Conservation (phyloP, 345 rosid species). For the Erodium maritimum region DNA sequence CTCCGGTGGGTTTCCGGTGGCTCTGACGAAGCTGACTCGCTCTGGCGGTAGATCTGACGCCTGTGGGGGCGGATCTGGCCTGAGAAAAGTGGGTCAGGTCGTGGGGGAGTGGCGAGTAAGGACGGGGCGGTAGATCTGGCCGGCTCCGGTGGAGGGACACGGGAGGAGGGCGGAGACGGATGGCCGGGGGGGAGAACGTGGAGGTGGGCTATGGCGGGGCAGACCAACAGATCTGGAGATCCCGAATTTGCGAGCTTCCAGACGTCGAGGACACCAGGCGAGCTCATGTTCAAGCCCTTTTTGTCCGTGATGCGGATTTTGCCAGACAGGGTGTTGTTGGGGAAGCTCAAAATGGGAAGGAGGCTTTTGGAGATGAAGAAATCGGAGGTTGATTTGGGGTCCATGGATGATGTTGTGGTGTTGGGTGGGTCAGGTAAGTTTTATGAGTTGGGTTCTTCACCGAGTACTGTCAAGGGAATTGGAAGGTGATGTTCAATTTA, state of each 20-base stretch:
- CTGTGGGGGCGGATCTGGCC: too few species aligned
- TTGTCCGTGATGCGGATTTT: conserved; percentile 38
- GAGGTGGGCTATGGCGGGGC: too few species aligned
- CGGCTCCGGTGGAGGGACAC: too few species aligned
- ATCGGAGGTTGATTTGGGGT: conserved; percentile 24
- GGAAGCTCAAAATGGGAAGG: conserved; percentile 58
- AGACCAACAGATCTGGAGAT: too few species aligned
- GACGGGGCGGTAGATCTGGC: too few species aligned
- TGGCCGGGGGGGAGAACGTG: too few species aligned
- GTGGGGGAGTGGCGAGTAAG: too few species aligned
- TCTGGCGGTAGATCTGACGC: too few species aligned
- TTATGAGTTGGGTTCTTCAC: conserved; percentile 66
- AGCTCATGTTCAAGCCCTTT: conserved; percentile 38
- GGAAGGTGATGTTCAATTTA: conserved; percentile 55
- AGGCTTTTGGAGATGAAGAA: conserved; percentile 41
- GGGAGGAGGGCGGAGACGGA: too few species aligned
- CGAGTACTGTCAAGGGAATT: conserved; percentile 69
- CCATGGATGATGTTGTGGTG: conserved; percentile 31
- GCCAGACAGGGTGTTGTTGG: conserved; percentile 50
- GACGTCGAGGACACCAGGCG: too few species aligned
- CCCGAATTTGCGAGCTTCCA: too few species aligned
- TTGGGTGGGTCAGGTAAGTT: conserved; percentile 69
- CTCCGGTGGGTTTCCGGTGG: conserved; percentile 53
- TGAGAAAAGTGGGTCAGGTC: too few species aligned
- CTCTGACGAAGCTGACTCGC: conserved; percentile 40